Evolutionary conservation across 768 basidiomycete genomes (phyloP), one percentile per base, ranked within the genome.

Genomic region (Chalciporus sphaerocephalus): DNA sequence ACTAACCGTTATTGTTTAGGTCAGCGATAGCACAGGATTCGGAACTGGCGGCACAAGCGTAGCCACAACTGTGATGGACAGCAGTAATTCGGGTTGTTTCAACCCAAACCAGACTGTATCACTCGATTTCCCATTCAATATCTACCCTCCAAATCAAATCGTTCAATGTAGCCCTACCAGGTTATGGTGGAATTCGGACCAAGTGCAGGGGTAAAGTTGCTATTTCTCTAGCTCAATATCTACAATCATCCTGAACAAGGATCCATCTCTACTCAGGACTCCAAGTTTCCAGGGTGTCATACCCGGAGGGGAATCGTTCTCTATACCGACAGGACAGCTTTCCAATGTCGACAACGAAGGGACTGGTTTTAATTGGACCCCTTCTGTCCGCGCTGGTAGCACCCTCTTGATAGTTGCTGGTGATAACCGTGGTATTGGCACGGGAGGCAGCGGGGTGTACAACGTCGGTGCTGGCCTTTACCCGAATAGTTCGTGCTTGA

Each of bases 41-140:
- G 87, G 82, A 6, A 69, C 80, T 0, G 88, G 88, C 6, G 88
- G 88, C 4, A 87, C 88, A 1, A 88, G 83, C 46, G 79, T 78
- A 3, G 76, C 79, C 2, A 81, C 78, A 2, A 72, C 69, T 49
- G 85, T 89, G 22, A 59, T 62, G 21, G 38, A 56, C 9, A 82
- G 78, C 1, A 64, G 63, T 35, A 78, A 85, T 57, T 50, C 71
- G 10, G 75, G 73, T 43, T 91, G 88, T 63, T 88, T 80, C 55
- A 69, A 85, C 48, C 21, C 78, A 7, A 69, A 65, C 5, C 46
- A 60, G 16, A 68, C 57, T 17, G 79, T 84, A 17, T 50, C 67
- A 6, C 79, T 82, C 0, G 58, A 65, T 3, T 89, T 85, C 56
- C 66, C 72, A 7, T 87, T 81, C 62, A 77, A 73, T 36, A 76